Conservation (phyloP, 345 rosid genomes). For the Heritiera littoralis region DNA sequence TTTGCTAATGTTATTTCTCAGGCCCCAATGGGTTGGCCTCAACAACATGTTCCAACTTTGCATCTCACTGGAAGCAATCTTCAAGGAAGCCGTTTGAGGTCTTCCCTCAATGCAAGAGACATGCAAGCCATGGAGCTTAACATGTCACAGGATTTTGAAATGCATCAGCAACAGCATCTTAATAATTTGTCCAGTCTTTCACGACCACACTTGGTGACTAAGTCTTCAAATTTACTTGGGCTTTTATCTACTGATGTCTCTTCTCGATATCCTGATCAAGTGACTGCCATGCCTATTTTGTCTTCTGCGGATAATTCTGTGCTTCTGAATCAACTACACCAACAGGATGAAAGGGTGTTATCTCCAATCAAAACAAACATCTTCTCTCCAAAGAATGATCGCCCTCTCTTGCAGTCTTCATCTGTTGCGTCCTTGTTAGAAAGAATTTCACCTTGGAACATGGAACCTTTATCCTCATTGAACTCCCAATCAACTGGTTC, state of each 20-base stretch:
- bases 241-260: constrained; percentile 40
- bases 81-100: constrained; percentile 48
- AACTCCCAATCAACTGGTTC: constrained; percentile 30
- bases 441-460: constrained; percentile 45
- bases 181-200: too few relatives aligned
- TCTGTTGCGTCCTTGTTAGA: constrained; percentile 45
- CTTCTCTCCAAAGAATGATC: constrained; percentile 45
- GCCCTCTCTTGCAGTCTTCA: constrained; percentile 37
- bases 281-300: constrained; percentile 29
- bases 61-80: constrained; percentile 44
- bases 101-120: constrained; percentile 44
- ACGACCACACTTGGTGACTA: too few relatives aligned
- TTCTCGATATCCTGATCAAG: constrained; percentile 42
- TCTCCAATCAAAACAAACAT: constrained; percentile 43
- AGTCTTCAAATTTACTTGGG: too few relatives aligned
- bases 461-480: constrained; percentile 52
- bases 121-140: constrained; percentile 33
- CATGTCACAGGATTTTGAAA: constrained; percentile 36
- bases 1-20: constrained; percentile 33
- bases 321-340: constrained; percentile 40
- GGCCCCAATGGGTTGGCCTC: constrained; percentile 41
- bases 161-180: constrained; percentile 34
- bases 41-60: constrained; percentile 47
- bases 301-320: constrained; percentile 45
- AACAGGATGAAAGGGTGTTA: constrained; percentile 41